phyloP scores from a whole-genome alignment of 352 stramenopile species.

The Phytophthora idaei region DNA sequence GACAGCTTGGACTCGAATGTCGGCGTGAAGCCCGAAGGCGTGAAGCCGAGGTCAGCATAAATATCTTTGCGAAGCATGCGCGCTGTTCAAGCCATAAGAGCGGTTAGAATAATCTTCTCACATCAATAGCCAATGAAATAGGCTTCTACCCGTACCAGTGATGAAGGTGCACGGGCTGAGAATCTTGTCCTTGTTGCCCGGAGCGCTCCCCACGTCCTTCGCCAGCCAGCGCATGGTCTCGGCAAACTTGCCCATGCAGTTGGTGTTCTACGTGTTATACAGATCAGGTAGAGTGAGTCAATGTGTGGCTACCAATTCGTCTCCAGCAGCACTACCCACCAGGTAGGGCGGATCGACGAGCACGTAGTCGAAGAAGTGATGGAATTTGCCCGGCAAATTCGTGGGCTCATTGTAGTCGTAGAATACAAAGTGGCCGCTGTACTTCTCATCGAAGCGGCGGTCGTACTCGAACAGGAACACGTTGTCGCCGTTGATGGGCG shows the following conservation, averaged over 20 bases:
- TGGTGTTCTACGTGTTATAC: slow-evolving; percentile 40
- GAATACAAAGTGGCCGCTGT: slow-evolving; percentile 57
- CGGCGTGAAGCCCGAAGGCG: slow-evolving; percentile 45
- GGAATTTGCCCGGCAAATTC: slow-evolving; percentile 50
- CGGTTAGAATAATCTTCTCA: slow-evolving; percentile 10
- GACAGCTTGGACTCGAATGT: slow-evolving; percentile 70
- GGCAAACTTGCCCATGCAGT: slow-evolving; percentile 66
- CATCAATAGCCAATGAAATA: background rate
- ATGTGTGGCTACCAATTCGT: background rate
- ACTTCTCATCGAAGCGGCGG: slow-evolving; percentile 59
- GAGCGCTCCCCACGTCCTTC: slow-evolving; percentile 39
- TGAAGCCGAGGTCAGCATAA: slow-evolving; percentile 59
- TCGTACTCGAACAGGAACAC: slow-evolving; percentile 67
- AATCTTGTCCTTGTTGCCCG: slow-evolving; percentile 45
- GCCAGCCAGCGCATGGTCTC: slow-evolving; percentile 60
- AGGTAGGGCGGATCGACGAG: slow-evolving; percentile 62
- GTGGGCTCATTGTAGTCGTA: slow-evolving; percentile 67
- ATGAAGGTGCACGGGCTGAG: slow-evolving; percentile 58
- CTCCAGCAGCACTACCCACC: slow-evolving; percentile 28
- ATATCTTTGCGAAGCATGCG: slow-evolving; percentile 60
- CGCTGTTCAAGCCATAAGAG: slow-evolving; percentile 28
- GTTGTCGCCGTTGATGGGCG: slow-evolving; percentile 36
- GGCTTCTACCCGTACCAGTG: slow-evolving; percentile 38
- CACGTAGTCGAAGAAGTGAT: slow-evolving; percentile 68
- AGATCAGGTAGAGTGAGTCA: background rate